A percentile compares a stretch with the other conserved stretches of the same genome.
Conservation (phyloP, 176 grass and related monocot genomes). For the Eragrostis nindensis region DNA sequence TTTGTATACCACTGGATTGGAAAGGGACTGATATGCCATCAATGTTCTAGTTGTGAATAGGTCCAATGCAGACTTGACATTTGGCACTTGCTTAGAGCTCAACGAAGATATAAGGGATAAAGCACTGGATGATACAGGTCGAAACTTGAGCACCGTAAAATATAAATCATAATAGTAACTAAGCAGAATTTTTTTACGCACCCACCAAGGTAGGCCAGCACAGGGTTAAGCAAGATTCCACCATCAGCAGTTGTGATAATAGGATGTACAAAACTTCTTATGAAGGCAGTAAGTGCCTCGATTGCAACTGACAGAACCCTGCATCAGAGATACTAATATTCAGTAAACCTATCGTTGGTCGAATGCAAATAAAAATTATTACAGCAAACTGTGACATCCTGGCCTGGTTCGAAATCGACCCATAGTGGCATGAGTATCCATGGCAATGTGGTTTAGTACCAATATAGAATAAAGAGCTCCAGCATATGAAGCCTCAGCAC, state of each 20-base stretch:
- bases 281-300: slow-evolving; percentile 94
- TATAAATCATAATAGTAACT: slow-evolving; percentile 24
- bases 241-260: slow-evolving; percentile 53
- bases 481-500: neutral
- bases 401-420: neutral
- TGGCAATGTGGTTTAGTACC: neutral
- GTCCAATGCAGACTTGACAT: slow-evolving; percentile 70
- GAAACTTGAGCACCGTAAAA: slow-evolving; percentile 40
- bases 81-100: slow-evolving; percentile 69
- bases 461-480: neutral
- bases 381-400: neutral
- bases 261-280: slow-evolving; percentile 86
- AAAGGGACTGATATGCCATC: slow-evolving; percentile 87
- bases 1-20: slow-evolving; percentile 79
- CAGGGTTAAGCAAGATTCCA: slow-evolving; percentile 93
- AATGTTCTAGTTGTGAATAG: slow-evolving; percentile 86
- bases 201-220: slow-evolving; percentile 91
- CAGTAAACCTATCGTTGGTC: slow-evolving; percentile 10
- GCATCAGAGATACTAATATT: slow-evolving; percentile 42
- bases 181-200: slow-evolving; percentile 50
- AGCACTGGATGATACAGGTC: slow-evolving; percentile 62
- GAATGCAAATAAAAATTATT: neutral
- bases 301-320: slow-evolving; percentile 94
- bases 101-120: slow-evolving; percentile 80
- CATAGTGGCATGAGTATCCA: neutral